Percentiles rank a stretch among this genome's conserved stretches.
Conservation (phyloP, 1,139 yeast genomes). For the Meyerozyma guilliermondii region DNA sequence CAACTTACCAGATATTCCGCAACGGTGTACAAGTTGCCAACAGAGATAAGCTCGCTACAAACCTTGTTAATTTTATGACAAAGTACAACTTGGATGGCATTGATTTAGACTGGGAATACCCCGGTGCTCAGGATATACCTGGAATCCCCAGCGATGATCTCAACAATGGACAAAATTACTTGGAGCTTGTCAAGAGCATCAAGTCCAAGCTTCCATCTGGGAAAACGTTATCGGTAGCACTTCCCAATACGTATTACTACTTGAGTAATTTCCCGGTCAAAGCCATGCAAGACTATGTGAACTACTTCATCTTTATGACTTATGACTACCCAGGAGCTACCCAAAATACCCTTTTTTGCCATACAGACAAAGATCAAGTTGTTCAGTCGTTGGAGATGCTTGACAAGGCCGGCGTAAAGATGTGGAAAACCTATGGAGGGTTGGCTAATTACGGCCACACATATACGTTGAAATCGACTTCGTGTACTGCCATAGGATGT, state of each 20-base stretch:
- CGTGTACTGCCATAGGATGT: conserved; percentile 8
- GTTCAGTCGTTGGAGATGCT: conserved; percentile 10
- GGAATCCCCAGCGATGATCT: conserved; percentile 11
- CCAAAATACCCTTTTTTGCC: conserved; percentile 10
- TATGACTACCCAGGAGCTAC: conserved; percentile 13
- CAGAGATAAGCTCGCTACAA: conserved; percentile 12
- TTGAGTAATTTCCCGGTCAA: conserved; percentile 7
- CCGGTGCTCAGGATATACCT: conserved; percentile 9
- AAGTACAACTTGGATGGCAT: conserved; percentile 16
- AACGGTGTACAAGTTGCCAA: conserved; percentile 8
- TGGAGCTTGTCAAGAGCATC: conserved; percentile 9
- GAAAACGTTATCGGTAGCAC: conserved; percentile 1
- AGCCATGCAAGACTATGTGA: conserved; percentile 12
- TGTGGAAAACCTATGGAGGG: conserved; percentile 14
- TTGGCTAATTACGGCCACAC: conserved; percentile 16
- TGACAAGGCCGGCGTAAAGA: conserved; percentile 15
- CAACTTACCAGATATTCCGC: conserved; percentile 10
- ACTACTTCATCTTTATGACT: conserved; percentile 15
- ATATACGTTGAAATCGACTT: conserved; percentile 4
- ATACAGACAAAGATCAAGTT: conserved; percentile 9
- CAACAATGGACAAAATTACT: conserved; percentile 10
- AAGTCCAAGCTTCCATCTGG: conserved; percentile 5
- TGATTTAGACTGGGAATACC: conserved; percentile 20
- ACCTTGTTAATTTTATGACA: conserved; percentile 10
- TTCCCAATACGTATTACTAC: conserved; percentile 1